Evolutionary conservation across 2,329 filamentous ascomycete genomes (phyloP).

Genomic region (Venturia pyrina): DNA sequence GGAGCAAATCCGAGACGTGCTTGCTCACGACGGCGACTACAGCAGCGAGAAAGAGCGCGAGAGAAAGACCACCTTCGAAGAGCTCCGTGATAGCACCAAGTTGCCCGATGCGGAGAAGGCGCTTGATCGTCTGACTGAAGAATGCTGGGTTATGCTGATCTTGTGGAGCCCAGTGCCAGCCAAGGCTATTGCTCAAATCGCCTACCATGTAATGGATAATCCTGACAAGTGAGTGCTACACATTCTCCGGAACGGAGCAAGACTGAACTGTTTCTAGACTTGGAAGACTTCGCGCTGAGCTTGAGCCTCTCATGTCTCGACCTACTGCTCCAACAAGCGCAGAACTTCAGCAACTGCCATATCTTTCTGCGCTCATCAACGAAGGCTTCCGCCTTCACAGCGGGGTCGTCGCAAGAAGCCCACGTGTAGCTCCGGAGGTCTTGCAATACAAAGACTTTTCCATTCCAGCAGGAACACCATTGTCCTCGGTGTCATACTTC

Average conservation of each 20-base stretch:
- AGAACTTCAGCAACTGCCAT: constrained; percentile 23
- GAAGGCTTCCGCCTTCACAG: constrained; percentile 39
- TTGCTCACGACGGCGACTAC: not conserved
- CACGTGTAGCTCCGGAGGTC: constrained; percentile 2
- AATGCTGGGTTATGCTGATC: not conserved
- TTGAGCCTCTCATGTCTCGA: not conserved
- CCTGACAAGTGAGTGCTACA: not conserved
- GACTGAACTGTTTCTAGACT: not conserved
- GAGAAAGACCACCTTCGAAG: not conserved
- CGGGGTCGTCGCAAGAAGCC: not conserved
- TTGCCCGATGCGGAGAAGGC: not conserved
- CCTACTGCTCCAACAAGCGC: not conserved
- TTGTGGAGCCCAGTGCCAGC: not conserved
- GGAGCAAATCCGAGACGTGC: not conserved
- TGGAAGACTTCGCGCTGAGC: not conserved
- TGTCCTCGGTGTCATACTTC: constrained; percentile 11
- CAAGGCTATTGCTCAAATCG: not conserved
- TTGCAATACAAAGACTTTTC: constrained; percentile 5
- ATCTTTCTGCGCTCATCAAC: constrained; percentile 39
- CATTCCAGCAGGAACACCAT: constrained; percentile 10
- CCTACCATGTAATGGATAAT: not conserved
- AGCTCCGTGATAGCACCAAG: not conserved
- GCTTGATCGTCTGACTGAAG: not conserved
- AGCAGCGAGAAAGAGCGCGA: not conserved
- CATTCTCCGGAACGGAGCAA: not conserved